Base-by-base conservation (phyloP, 768 basidiomycete genomes). In the Gloeophyllum trabeum region DNA sequence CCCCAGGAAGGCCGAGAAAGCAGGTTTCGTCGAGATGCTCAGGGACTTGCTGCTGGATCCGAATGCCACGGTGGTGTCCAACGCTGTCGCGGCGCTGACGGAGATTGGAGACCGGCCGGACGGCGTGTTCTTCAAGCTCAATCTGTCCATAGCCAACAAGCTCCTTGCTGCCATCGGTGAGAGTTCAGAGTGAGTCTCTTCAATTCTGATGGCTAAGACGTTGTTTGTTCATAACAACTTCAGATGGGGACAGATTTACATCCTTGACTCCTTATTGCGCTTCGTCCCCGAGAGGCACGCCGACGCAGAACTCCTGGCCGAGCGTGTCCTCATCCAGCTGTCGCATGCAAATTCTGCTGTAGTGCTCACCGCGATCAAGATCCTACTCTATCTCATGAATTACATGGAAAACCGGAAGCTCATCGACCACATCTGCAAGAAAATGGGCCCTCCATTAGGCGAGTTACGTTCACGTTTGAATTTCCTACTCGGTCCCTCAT, bases 261-360 rank as follows among this genome's bases (percentile, higher is more conserved):
- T 99, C 49, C 70, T 99, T 32, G 96, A 99, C 58, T 88, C 89
- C 1, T 61, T 99, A 23, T 61, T 99, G 43, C 87, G 92, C 28
- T 98, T 85, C 57, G 87, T 96, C n/a, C 96, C 96, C 3, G 83
- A 91, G 51, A 69, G 72, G 42, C 75, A 87, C 44, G 65, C 75
- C 16, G 96, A 99, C 54, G 96, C 96, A 6, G 90, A 96, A 61
- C 66, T 86, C 25, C 81, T 98, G 65, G 91, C 87, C n/a, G 96
- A 99, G 59, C 82, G 94, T 24, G 85, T 99, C 48, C 79, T 92
- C 36, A 74, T 91, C 37, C 85, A 97, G 51, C 67, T 99, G 21
- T 90, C 96, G 55, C 94, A 98, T 57, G 91, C 92, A n/a, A 99
- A 99, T 59, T 93, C 91, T 21, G 96, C 96, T 2, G 96, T 99